Base-by-base conservation (phyloP, 75 land plant species). In the Pinus taeda region DNA sequence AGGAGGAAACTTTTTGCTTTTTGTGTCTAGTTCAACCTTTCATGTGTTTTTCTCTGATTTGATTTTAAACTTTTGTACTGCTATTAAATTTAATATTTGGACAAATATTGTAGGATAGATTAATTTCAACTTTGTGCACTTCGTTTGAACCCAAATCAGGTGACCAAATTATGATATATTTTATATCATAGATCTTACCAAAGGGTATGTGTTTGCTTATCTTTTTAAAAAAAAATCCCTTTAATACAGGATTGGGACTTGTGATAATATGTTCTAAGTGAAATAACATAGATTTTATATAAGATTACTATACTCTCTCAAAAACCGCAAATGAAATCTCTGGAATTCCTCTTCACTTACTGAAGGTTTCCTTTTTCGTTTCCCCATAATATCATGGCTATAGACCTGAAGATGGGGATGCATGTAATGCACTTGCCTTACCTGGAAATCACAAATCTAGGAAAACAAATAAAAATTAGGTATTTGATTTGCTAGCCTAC, bases 401-500 rank as follows among this genome's bases (percentile, higher is more conserved):
- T 39, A 75, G 77, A n/a, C 5, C 63, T 39, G 24, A 75, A 75
- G 75, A 76, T 11, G 78, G 73, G 14, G 74, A 64, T 78, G 83
- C 67, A 57, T 61, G 82, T 80, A 85, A 88, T 82, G 82, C 77
- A 33, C 14, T 80, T 33, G 63, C 85, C 15, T 75, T 88, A 53
- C 82, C 82, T 3, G 75, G 55, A 1, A 80, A 76, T 59, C 82
- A 80, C 49, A 82, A 65, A 58, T 59, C 57, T 4, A 75, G 77
- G 37, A 49, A 3, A 29, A 81, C 77, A 53, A 55, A 66, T 57
- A 71, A 30, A 22, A 72, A 67, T 45, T 72, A 85, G 84, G 82
- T 74, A 69, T 74, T 29, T 57, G 49, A 15, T n/a, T 0, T 39
- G 7, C 36, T 77, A 53, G 21, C 24, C 18, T 77, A 17, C 15